Percentiles rank a stretch among this genome's conserved stretches.
Evolutionary conservation across 1,139 yeast genomes (phyloP).

Genomic region (Magnusiomyces fungicola): DNA sequence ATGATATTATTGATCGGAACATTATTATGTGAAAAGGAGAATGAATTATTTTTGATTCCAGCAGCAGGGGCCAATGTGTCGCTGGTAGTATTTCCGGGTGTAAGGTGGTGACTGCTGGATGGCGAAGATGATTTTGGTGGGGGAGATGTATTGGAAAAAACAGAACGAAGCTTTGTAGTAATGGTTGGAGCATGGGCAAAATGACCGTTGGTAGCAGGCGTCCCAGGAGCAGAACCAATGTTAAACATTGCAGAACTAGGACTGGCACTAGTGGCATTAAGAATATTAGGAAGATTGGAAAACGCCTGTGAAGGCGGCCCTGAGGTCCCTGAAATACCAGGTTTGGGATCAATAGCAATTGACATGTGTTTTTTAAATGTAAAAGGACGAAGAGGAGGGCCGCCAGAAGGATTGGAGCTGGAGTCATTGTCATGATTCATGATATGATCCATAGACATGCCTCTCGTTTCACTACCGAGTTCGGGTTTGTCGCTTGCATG

Average conservation of each 20-base stretch:
- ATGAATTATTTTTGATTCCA: constrained; percentile 6
- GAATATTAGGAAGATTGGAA: constrained; percentile 1
- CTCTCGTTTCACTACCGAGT: too few species aligned
- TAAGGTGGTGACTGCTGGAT: too few species aligned
- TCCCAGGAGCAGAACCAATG: background rate
- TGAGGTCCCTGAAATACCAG: background rate
- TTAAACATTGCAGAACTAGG: constrained; percentile 1
- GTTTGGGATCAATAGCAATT: constrained; percentile 2
- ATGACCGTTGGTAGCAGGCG: background rate
- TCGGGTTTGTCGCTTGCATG: too few species aligned
- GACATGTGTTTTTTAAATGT: constrained; percentile 4
- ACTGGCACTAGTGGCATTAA: constrained; percentile 3
- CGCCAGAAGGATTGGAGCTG: constrained; percentile 2
- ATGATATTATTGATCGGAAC: constrained; percentile 8
- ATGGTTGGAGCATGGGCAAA: constrained; percentile 6
- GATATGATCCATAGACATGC: too few species aligned
- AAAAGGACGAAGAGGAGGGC: constrained; percentile 12
- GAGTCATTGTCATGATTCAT: background rate
- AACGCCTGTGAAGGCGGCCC: constrained; percentile 4
- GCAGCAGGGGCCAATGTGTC: too few species aligned
- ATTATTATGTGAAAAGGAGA: constrained; percentile 11
- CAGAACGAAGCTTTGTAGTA: background rate
- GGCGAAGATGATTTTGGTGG: background rate
- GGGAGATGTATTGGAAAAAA: background rate
- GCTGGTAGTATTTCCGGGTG: too few species aligned